A percentile compares a stretch with the other conserved stretches of the same genome.
These are phyloP conservation scores for Chlorella vulgaris DNA, from an alignment of 139 green algal species.

Conservation along the genomic window DNA sequence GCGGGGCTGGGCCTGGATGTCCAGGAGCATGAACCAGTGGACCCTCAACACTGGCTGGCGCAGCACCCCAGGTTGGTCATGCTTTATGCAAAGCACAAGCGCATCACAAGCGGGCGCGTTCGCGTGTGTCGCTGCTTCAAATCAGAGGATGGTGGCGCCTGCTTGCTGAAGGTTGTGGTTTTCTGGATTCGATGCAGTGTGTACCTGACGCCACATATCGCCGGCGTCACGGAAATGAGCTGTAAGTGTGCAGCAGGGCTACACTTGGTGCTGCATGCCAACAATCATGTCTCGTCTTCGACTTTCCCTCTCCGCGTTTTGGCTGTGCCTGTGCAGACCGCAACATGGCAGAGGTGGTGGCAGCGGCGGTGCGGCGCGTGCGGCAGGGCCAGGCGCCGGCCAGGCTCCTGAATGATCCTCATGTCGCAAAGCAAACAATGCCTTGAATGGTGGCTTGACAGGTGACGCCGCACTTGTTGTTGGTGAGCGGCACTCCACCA, in stretches of 20 bases:
- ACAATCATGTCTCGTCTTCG: background rate
- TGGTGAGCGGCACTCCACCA: too few species aligned
- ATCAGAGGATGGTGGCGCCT: too few species aligned
- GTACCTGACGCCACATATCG: constrained; percentile 71
- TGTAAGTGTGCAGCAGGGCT: constrained; percentile 34
- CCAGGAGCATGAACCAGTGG: constrained; percentile 62
- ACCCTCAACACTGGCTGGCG: constrained; percentile 47
- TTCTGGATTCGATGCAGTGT: constrained; percentile 1
- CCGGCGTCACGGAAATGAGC: constrained; percentile 65
- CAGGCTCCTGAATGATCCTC: constrained; percentile 28
- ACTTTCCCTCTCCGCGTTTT: background rate
- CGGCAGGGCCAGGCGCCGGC: constrained; percentile 18
- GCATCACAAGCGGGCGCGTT: too few species aligned
- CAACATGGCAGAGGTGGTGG: constrained; percentile 65
- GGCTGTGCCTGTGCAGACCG: constrained; percentile 34
- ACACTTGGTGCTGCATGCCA: background rate
- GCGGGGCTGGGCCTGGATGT: constrained; percentile 70
- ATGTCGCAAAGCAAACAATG: too few species aligned
- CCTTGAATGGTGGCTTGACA: too few species aligned
- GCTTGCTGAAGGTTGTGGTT: too few species aligned
- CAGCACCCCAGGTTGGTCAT: constrained; percentile 41
- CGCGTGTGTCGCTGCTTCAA: too few species aligned
- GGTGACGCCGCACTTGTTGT: too few species aligned
- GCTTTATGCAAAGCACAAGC: too few species aligned
- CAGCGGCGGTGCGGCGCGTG: constrained; percentile 31